These are phyloP conservation scores for Boechera stricta DNA, from an alignment of 345 rosid genomes.

Conservation along the genomic window DNA sequence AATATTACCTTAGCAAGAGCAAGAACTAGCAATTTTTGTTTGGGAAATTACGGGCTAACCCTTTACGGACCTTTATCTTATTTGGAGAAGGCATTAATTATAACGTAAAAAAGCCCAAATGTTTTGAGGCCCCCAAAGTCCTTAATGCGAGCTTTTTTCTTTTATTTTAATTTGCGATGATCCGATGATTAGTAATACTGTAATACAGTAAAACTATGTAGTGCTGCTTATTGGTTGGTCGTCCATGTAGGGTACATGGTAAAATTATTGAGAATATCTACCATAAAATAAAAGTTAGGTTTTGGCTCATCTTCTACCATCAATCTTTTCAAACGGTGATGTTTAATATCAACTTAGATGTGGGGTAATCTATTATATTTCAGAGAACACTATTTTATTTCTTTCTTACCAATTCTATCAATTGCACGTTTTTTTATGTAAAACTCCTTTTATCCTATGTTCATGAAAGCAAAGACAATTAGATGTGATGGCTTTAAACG, in stretches of 20 bases:
- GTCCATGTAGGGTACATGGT: background rate
- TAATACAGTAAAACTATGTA: background rate
- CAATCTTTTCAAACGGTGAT: background rate
- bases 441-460: no score
- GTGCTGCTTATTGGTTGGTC: conserved; percentile 3
- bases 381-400: no score
- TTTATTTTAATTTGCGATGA: background rate
- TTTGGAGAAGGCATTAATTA: background rate
- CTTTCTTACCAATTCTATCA: no score
- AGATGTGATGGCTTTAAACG: no score
- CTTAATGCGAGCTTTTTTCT: background rate
- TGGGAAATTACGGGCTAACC: background rate
- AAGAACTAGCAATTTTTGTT: background rate
- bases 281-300: background rate
- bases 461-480: no score
- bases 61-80: background rate
- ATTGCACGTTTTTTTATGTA: no score
- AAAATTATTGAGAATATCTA: background rate
- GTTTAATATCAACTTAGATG: background rate
- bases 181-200: background rate
- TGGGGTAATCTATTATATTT: no score
- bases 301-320: background rate
- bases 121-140: background rate
- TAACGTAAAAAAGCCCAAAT: conserved; percentile 10
- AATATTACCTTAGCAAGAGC: background rate